Base-by-base conservation (phyloP, 768 basidiomycete genomes). In the Lyophyllum shimeji region DNA sequence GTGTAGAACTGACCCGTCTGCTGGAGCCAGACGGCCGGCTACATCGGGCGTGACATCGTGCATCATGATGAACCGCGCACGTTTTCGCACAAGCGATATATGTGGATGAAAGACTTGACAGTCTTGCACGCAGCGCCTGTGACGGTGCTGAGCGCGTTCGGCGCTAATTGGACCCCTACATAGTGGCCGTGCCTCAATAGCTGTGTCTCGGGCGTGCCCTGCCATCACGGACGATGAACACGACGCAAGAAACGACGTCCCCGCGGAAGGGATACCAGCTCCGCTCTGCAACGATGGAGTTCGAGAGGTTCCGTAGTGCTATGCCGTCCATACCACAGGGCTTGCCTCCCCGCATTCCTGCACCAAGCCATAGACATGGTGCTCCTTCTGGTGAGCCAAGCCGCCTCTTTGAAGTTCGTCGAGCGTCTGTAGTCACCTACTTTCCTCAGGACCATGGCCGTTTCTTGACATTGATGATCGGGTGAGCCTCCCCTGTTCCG, bases 361-460 rank as follows among this genome's bases (percentile, higher is more conserved):
- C 69, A 44, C 70, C 73, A 13, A 68, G 68, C 46, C 71, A 76
- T 58, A 65, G 73, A 43, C 74, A 77, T 62, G 77, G 71, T 13
- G 66, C 75, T 1, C 78, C 78, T 24, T 74, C 74, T 44, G 76
- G 76, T 65, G 55, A 55, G 71, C 62, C 23, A 68, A 63, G 59
- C 15, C 34, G 43, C n/a, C 54, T 53, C 61, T 29, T 52, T 50
- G 48, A 52, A 47, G 17, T 20, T 17, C 17, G 12, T 31, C 18
- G 43, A 20, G 21, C 40, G 44, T 44, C 39, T 33, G 46, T 47
- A 7, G 12, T 24, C 31, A 46, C 50, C 42, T 45, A 3, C 17
- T 18, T 7, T 39, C 9, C n/a, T 18, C 50, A 69, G 71, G 69
- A 29, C 73, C 73, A 37, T 74, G 73, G 73, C 73, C 73, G 7